Evolutionary conservation across 495 filamentous ascomycete species (phyloP), one percentile per base, ranked within the genome.

Genomic region (Penicillium mononematosum): DNA sequence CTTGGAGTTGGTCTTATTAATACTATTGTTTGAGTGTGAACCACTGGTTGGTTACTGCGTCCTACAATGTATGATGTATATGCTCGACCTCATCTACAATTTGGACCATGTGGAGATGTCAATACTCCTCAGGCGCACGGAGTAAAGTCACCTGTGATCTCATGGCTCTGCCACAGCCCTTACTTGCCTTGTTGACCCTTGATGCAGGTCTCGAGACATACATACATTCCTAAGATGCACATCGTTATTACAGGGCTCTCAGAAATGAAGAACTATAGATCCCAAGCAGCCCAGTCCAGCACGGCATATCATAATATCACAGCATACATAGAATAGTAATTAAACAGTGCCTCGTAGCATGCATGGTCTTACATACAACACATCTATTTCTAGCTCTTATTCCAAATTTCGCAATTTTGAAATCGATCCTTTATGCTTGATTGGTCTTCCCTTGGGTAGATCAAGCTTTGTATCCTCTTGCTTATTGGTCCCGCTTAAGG

Each of bases 111-210:
- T 53, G 50, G 39, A 44, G 9, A 20, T 48, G 34, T 44, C 14
- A 44, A 22, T 34, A 32, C 22, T 20, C 17, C 38, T 19, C 5
- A 29, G 16, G 4, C 32, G 24, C 6, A 25, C 5, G 5, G 24
- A 25, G 41, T 41, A 29, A 0, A 32, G n/a, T 49, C 9, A 10
- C 7, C 31, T 29, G 20, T 2, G 10, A 10, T 51, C 8, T 50
- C 11, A 22, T 38, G 5, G 11, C 43, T 47, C 17, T 41, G 6
- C 50, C 44, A 20, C 19, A 27, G 47, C 55, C 60, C 60, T 59
- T 63, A 43, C 60, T 58, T 54, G 25, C 25, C 50, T 54, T 41
- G 19, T 58, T 55, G 52, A 22, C 45, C 45, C 45, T 55, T 25
- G 44, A 56, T 56, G 52, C 47, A 56, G 42, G 50, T 56, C 24